Evolutionary conservation across 83 land plant genomes (phyloP), one percentile per base, ranked within the genome.

Genomic region (Picea engelmannii): DNA sequence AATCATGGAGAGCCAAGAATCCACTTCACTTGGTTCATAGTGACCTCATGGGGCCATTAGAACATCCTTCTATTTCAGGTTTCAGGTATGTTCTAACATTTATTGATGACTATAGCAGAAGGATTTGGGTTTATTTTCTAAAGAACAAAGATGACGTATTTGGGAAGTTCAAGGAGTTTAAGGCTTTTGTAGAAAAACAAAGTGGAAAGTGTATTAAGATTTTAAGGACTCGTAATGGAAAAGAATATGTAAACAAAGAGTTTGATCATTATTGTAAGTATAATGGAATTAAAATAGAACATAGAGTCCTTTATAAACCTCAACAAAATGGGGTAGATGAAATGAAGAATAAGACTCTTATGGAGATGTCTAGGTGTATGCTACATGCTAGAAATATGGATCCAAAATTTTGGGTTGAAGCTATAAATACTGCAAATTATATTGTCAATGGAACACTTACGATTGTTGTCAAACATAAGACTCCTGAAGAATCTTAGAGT

Each of bases 321-420:
- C 8, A 76, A 63, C 84, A 82, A 68, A 82, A 82, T 82, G 80
- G 80, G 44, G 84, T 77, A 9, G 80, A 67, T 8, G 84, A 82
- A 52, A 61, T 80, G 18, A 82, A 82, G 69, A 76, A 76, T 55
- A 42, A 70, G 55, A 78, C 76, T 11, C 17, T 82, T 16, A 68
- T 58, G 18, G 80, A 82, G 20, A 82, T 21, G 13, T 40, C 60
- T n/a, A 20, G 79, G 44, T 63, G 70, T 18, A 62, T 82, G 55
- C 18, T 82, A 27, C 71, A 63, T 61, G 40, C 8, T 12, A 38
- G 21, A 15, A 76, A 82, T 63, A 58, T 78, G 42, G 70, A 6
- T 15, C 40, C 80, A 10, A 5, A 65, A 27, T 65, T 78, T 78
- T 82, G 80, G 80, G 60, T 35, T 6, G 11, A 76, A 21, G 23